Evolutionary conservation across 2,329 filamentous ascomycete genomes (phyloP), one percentile per base, ranked within the genome.

Genomic region (Microdochium nivale): DNA sequence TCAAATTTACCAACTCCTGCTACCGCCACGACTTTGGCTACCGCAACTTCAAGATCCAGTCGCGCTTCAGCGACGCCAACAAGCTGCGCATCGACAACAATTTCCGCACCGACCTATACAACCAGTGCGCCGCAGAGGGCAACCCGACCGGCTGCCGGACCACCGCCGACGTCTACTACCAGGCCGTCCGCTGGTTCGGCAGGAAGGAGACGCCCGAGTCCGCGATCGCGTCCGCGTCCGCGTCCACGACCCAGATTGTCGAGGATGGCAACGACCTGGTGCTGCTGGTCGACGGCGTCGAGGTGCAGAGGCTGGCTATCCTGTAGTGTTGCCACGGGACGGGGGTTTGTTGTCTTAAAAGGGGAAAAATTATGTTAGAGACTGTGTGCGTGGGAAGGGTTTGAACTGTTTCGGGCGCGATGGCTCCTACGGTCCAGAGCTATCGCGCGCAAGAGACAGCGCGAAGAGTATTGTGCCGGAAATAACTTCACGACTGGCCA

Each of bases 1-100:
- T 72, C 58, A 64, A 70, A 11, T 77, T 75, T 37, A 24, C 63
- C 2, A 69, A 67, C 0, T 71, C 68, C 13, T 79, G 77, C 65
- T 62, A 76, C 53, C 75, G 79, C 7, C 78, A 82, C 54, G 79
- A 81, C 58, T 81, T 81, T 60, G 77, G 77, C 1, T 78, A 78
- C 60, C 65, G 70, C 19, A 81, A 82, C 64, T 80, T 72, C 60
- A 74, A 76, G 49, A 52, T 50, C 1, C 77, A 80, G 58, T 62
- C 50, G 2, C 71, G 78, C 2, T 78, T 80, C 60, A 72, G 67
- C 2, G 61, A 65, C 7, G 61, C 55, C 7, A 65, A 61, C 50
- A 75, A 74, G 59, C 50, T 60, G n/a, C 62, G 55, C 3, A 74
- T 81, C 43, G 78, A 81, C 49, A 57, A 62, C 48, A 73, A 76